Conservation (phyloP, 2,329 filamentous ascomycete genomes). For the Neurospora crassa region DNA sequence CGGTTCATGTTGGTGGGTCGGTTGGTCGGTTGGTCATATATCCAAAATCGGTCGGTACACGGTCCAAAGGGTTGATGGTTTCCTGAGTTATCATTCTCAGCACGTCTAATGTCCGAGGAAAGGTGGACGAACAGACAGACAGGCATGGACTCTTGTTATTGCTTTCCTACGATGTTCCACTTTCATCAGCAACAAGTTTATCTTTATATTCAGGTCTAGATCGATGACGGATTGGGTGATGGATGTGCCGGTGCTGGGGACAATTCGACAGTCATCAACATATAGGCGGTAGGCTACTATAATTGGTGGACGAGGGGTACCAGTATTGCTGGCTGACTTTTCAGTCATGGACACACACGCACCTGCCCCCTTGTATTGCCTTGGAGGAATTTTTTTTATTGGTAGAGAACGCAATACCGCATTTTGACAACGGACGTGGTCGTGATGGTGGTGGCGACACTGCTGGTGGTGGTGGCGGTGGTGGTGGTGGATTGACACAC, state of each 20-base stretch:
- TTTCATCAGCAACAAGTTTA: neutral
- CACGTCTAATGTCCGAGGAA: neutral
- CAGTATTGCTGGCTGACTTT: neutral
- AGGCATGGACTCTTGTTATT: neutral
- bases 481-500: neutral
- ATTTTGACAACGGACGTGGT: neutral
- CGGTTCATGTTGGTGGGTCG: neutral
- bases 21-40: neutral
- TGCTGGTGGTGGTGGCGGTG: neutral
- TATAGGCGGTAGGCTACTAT: neutral
- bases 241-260: neutral
- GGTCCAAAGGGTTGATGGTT: neutral
- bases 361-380: neutral
- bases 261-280: neutral
- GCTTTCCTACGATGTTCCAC: neutral
- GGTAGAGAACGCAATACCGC: neutral
- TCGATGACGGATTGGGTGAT: neutral
- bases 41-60: neutral
- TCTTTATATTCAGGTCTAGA: neutral
- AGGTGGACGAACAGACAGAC: neutral
- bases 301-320: neutral
- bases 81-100: neutral
- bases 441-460: neutral
- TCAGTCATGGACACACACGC: neutral
- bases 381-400: neutral